Evolutionary conservation across 768 basidiomycete genomes (phyloP).

Genomic region (Megacollybia marginata): DNA sequence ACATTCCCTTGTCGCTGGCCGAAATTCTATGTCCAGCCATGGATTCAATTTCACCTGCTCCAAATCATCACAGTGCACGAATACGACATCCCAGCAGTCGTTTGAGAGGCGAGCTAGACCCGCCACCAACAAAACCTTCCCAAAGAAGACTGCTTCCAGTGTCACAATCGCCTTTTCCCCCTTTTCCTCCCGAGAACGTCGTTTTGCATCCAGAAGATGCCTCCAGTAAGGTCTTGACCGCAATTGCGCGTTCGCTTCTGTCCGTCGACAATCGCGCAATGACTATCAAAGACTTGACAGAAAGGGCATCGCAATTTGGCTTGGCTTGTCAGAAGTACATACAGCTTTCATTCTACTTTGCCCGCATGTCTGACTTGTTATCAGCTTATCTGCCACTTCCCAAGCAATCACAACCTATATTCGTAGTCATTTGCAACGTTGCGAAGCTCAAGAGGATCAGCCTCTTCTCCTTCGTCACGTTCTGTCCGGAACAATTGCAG

Average conservation of each 20-base stretch:
- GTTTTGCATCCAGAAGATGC: constrained; percentile 73
- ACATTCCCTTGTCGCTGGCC: constrained; percentile 20
- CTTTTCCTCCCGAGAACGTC: constrained; percentile 57
- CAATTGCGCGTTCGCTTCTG: constrained; percentile 65
- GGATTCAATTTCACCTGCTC: constrained; percentile 2
- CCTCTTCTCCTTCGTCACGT: constrained; percentile 68
- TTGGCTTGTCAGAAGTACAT: constrained; percentile 75
- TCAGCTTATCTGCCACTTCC: constrained; percentile 67
- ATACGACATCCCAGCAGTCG: constrained; percentile 31
- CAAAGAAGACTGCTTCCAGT: constrained; percentile 7
- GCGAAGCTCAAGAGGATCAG: constrained; percentile 62
- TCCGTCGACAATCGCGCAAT: constrained; percentile 81
- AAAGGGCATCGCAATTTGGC: constrained; percentile 57
- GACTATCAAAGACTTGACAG: constrained; percentile 82
- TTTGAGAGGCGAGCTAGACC: constrained; percentile 2
- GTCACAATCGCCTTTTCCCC: constrained; percentile 16
- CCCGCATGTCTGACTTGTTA: constrained; percentile 9
- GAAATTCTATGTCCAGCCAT: constrained; percentile 6
- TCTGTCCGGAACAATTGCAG: constrained; percentile 62
- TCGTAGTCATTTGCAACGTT: constrained; percentile 64
- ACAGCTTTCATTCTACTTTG: constrained; percentile 20
- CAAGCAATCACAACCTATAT: constrained; percentile 84
- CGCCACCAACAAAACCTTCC: constrained; percentile 12
- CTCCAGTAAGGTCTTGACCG: constrained; percentile 62
- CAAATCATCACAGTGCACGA: neutral